Conservation (phyloP, 2,329 filamentous ascomycete species). For the Fusarium sacchari region DNA sequence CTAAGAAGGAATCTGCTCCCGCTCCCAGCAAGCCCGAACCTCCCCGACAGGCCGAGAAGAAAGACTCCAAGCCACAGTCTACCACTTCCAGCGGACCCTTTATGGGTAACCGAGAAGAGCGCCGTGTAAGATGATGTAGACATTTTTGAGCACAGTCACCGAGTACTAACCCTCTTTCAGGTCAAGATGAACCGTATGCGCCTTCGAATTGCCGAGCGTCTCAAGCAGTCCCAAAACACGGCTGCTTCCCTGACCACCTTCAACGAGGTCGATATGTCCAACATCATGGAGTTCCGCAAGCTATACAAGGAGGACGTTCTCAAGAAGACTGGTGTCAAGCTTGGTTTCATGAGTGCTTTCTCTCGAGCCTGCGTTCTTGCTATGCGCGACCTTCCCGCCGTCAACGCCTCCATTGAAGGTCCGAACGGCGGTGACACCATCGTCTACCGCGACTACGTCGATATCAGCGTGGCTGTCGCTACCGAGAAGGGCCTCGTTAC, state of each 20-base stretch:
- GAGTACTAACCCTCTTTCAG: constrained; percentile 54
- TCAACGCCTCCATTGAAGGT: constrained; percentile 97
- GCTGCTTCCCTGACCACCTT: constrained; percentile 97
- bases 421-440: constrained; percentile 96
- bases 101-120: constrained; percentile 83
- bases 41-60: constrained; percentile 39
- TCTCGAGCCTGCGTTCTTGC: constrained; percentile 88
- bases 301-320: constrained; percentile 96
- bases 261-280: constrained; percentile 99
- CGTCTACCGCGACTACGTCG: constrained; percentile 97
- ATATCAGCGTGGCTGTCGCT: constrained; percentile 95
- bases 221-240: constrained; percentile 99
- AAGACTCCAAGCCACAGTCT: constrained; percentile 39
- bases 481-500: constrained; percentile 98
- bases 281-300: constrained; percentile 96
- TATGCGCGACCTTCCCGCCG: constrained; percentile 92
- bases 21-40: constrained; percentile 41
- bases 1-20: constrained; percentile 48
- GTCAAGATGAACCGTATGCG: constrained; percentile 99
- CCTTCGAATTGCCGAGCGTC: constrained; percentile 92
- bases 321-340: constrained; percentile 96
- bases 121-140: constrained; percentile 69
- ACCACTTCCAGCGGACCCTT: constrained; percentile 47
- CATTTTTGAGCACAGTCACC: neutral
- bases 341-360: constrained; percentile 99